phyloP scores from a whole-genome alignment of 805 yeast species.

The Candida anglica region DNA sequence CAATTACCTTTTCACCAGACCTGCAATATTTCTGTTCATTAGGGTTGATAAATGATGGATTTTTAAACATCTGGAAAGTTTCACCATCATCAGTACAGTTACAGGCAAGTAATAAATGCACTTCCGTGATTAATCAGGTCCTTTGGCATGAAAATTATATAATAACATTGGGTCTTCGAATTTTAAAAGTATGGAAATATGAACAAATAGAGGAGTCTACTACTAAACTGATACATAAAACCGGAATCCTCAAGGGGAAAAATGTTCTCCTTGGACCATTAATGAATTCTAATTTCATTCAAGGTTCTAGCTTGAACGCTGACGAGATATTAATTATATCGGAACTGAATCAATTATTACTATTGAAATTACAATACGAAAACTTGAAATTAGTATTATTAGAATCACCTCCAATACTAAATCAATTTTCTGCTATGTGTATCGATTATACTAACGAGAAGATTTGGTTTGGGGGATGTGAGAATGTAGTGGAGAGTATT shows the following conservation, averaged over 20 bases:
- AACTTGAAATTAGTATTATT: conserved; percentile 13
- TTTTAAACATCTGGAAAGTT: conserved; percentile 56
- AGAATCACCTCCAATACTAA: conserved; percentile 11
- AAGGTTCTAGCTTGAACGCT: conserved; percentile 27
- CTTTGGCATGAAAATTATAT: conserved; percentile 51
- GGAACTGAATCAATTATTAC: conserved; percentile 26
- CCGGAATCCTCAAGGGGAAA: conserved; percentile 47
- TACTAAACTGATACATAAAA: conserved; percentile 19
- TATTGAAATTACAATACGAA: conserved; percentile 21
- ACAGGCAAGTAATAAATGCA: conserved; percentile 57
- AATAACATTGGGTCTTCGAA: conserved; percentile 58
- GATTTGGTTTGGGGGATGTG: conserved; percentile 22
- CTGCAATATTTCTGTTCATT: conserved; percentile 54
- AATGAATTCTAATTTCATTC: conserved; percentile 48
- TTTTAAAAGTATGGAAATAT: conserved; percentile 59
- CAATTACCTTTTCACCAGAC: conserved; percentile 54
- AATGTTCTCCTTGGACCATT: conserved; percentile 52
- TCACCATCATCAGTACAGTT: conserved; percentile 18
- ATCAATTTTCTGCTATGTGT: conserved; percentile 11
- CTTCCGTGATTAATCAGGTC: conserved; percentile 52
- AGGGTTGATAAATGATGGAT: conserved; percentile 70
- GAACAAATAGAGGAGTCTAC: conserved; percentile 16
- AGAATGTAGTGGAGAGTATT: conserved; percentile 8
- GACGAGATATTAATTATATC: conserved; percentile 35
- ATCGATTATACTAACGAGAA: conserved; percentile 11